Evolutionary conservation across 805 yeast species (phyloP), one percentile per base, ranked within the genome.

Genomic region (Candida berthetii): DNA sequence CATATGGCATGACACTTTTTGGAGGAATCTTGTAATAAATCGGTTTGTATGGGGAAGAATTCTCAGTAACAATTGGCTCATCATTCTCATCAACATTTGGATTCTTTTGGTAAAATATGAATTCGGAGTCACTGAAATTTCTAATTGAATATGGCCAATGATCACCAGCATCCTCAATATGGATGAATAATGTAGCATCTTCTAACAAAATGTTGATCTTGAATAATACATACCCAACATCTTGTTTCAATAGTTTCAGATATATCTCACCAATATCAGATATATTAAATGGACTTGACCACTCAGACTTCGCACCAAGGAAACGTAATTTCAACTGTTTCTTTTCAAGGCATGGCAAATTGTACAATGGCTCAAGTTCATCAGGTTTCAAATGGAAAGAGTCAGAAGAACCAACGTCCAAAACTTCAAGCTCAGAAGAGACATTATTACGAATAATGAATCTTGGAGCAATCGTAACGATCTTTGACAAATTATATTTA

Each of bases 1-100:
- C 87, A 60, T 93, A 93, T 0, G 98, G 96, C 98, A 93, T 93
- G 2, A 88, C 95, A 62, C 96, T 85, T 54, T 78, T 79, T 1
- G 95, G 80, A 0, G 98, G 97, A 11, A 95, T 72, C 36, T 78
- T 74, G 58, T 91, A 93, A 53, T 72, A 79, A 10, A 88, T 71
- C 0, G 97, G 96, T 47, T 78, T 80, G 62, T 83, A 90, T 11
- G 74, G 72, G 3, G 70, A 67, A 1, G n/a, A 11, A 37, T 74
- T 80, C 1, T 66, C 57, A 22, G 65, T 71, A 3, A 68, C 70
- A 10, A 70, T 62, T 40, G 73, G 73, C 16, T 80, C 82, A 40
- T 85, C 87, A 44, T 77, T 82, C 44, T 80, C 85, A 43, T 76
- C 76, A 25, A 74, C 62, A 58, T 54, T 57, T 7, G 96, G 96